Evolutionary conservation across 2,329 filamentous ascomycete genomes (phyloP), one percentile per base, ranked within the genome.

Genomic region (Colletotrichum tamarilloi): DNA sequence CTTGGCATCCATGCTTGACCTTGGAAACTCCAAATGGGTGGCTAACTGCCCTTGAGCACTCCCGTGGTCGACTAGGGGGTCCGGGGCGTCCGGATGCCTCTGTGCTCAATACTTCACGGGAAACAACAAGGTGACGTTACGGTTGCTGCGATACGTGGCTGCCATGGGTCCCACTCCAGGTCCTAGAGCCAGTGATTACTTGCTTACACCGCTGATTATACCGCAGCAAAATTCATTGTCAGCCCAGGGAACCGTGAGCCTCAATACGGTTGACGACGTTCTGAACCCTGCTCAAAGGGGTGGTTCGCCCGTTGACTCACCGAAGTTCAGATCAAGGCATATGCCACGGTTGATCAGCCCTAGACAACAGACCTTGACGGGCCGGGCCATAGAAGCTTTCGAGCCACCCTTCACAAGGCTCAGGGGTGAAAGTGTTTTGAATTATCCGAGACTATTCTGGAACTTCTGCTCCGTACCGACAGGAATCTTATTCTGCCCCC

Each of bases 181-280:
- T 28, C 16, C 59, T 32, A 32, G 30, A 38, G 38, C 42, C 42
- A 26, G 32, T 59, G 57, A 52, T 46, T 49, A 32, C 26, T 55
- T 58, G 53, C 66, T 70, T 73, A 65, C 70, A 73, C 67, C 70
- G 67, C 70, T 70, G 67, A 28, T 73, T 66, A 30, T 28, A n/a
- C 32, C 46, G 49, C 55, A 32, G 32, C 57, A 38, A 16, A 19
- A 38, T 11, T n/a, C 62, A 56, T 28, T 28, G 22, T 62, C 67
- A 24, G 56, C 35, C 60, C 55, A 35, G 64, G 55, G 30, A 38
- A 60, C 2, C 53, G 30, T 62, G 35, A 57, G 57, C 42, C 24
- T 58, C 60, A 57, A 62, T 60, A 53, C 60, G 66, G 67, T 57
- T 60, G 30, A 49, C 28, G 52, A 62, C 62, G n/a, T 55, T 46